These are phyloP conservation scores for Candida pseudoglaebosa DNA, from an alignment of 805 yeast genomes.

Conservation along the genomic window DNA sequence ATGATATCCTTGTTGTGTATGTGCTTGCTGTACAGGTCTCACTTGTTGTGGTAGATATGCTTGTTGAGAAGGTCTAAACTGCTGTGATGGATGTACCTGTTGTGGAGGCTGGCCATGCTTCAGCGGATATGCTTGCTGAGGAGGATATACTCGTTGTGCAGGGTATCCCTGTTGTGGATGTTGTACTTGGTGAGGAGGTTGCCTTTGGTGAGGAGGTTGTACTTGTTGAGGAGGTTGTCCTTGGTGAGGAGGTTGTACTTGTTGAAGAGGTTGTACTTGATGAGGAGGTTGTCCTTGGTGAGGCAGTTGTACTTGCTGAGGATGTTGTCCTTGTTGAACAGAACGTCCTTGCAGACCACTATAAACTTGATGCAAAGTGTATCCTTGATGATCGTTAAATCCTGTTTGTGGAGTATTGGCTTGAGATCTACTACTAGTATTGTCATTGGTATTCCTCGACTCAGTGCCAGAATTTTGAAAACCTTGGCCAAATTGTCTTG, in stretches of 20 bases:
- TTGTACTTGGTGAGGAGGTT: slow-evolving; percentile 13
- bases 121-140: slow-evolving; percentile 5
- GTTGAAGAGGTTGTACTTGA: slow-evolving; percentile 4
- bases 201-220: slow-evolving; percentile 9
- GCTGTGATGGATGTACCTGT: slow-evolving; percentile 8
- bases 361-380: slow-evolving; percentile 5
- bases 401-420: not conserved
- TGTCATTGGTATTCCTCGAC: too few relatives aligned
- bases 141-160: slow-evolving; percentile 9
- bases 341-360: slow-evolving; percentile 1
- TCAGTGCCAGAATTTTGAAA: not conserved
- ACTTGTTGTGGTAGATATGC: slow-evolving; percentile 4
- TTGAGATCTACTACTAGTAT: too few relatives aligned
- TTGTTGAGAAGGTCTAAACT: slow-evolving; percentile 8
- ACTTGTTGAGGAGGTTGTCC: slow-evolving; percentile 8
- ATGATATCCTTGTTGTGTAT: slow-evolving; percentile 8
- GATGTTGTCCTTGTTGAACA: slow-evolving; percentile 12
- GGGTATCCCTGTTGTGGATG: slow-evolving; percentile 13
- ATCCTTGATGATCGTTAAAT: slow-evolving; percentile 9
- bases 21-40: not conserved
- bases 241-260: slow-evolving; percentile 8
- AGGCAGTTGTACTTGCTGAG: not conserved
- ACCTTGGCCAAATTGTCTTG: not conserved
- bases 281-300: slow-evolving; percentile 1
- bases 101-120: slow-evolving; percentile 3